These are phyloP conservation scores for Corinectria fuckeliana DNA, from an alignment of 2,329 filamentous ascomycete species.

Conservation along the genomic window DNA sequence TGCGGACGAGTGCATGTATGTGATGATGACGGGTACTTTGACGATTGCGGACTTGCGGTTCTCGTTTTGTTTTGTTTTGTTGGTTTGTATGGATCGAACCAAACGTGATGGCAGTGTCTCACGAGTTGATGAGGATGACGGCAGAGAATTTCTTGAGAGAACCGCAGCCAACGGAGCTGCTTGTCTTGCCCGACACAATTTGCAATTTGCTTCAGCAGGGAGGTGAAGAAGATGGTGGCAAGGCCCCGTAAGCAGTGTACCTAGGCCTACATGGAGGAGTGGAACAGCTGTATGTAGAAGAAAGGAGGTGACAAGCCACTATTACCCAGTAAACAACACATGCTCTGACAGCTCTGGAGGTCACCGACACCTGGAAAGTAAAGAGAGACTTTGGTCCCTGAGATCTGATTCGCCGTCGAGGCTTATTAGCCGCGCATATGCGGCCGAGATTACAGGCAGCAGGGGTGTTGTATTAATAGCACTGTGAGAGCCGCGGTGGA, in stretches of 20 bases:
- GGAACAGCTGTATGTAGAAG: background rate
- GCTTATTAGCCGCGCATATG: conserved; percentile 38
- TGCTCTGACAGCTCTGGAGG: background rate
- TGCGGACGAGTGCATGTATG: conserved; percentile 15
- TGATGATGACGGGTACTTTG: background rate
- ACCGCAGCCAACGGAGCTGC: background rate
- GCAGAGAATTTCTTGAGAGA: background rate
- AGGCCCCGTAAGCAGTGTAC: background rate
- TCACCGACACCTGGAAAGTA: background rate
- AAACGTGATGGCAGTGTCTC: background rate
- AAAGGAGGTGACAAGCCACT: conserved; percentile 4
- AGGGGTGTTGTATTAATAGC: conserved; percentile 17
- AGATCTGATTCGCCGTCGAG: conserved; percentile 29
- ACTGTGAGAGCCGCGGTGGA: conserved; percentile 23
- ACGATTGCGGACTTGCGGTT: too few relatives aligned
- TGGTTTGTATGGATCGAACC: background rate
- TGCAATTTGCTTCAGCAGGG: background rate
- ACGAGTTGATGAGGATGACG: background rate
- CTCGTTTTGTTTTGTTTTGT: too few relatives aligned
- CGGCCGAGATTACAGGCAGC: conserved; percentile 38
- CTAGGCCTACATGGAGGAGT: background rate
- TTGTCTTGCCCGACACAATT: background rate
- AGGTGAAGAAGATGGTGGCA: background rate
- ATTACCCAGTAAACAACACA: background rate
- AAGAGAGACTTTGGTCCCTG: background rate